Base-by-base conservation (phyloP, 2,329 filamentous ascomycete genomes). In the Trichocomaceae sp. region DNA sequence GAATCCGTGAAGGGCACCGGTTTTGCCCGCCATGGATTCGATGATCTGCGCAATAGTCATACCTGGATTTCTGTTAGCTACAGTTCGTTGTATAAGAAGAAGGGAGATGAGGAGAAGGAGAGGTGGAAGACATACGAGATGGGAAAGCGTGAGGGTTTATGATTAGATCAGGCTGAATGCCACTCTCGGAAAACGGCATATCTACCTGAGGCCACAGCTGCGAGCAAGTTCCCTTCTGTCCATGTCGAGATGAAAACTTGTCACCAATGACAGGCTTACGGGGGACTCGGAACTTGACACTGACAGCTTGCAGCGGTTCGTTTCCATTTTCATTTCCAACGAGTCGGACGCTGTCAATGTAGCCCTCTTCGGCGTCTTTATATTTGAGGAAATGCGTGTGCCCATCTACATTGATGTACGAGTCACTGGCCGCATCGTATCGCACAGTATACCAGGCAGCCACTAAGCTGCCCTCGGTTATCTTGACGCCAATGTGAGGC, bases 11-110 rank as follows among this genome's bases (percentile, higher is more conserved):
- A 99, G 81, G 13, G 92, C 88, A 47, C 93, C 93, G 9, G 92
- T 84, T 76, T 99, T 99, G 58, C 93, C 93, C 9, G 93, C 93
- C 51, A 99, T 81, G 5, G 91, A 96, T 77, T 99, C 93, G 67
- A 99, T 84, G 73, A 99, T 97, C 89, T 97, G 97, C 68, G 93
- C 93, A 68, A 99, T 99, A 19, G 93, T 99, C 93, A 99, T 99
- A 64, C 69, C 69, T 72, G 47, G 20, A 22, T 17, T 20, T 6
- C 13, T 2, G 17, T 19, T 31, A 42, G 60, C 56, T 57, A 58
- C 60, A 23, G 12, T 17, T 26, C 37, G 5, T 7, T 45, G 9
- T 5, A 13, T 1, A 1, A 12, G 42, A 12, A 15, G 29, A n/a
- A 10, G 3, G 17, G 1, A 7, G 50, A 10, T 10, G 23, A 12